These are phyloP conservation scores for Aspergillus melleus DNA, from an alignment of 2,329 filamentous ascomycete genomes.

Conservation along the genomic window DNA sequence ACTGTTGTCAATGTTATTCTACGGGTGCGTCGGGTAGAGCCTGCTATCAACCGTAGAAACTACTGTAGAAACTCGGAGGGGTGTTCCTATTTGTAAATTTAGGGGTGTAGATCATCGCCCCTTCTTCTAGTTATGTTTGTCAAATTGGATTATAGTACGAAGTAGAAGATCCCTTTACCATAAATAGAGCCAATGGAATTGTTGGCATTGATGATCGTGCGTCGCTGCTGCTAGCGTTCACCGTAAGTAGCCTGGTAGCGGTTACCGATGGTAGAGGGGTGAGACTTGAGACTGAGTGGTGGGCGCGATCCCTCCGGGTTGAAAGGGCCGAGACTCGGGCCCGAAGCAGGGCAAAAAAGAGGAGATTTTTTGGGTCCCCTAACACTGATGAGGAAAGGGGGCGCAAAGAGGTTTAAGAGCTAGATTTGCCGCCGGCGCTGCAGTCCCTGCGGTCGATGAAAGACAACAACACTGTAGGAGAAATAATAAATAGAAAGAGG, in stretches of 20 bases:
- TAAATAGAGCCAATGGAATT: no score
- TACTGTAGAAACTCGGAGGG: no score
- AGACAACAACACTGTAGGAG: background rate
- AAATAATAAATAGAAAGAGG: background rate
- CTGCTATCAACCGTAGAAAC: no score
- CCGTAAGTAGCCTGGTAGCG: no score
- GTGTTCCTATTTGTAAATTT: no score
- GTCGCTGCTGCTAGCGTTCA: no score
- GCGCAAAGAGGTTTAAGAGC: background rate
- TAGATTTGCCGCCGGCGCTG: background rate
- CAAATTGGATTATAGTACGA: no score
- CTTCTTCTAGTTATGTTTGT: background rate
- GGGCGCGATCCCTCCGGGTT: background rate
- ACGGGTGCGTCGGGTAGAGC: background rate
- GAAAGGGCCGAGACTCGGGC: background rate
- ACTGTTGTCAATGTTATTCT: no score
- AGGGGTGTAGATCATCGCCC: background rate
- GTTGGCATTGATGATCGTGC: no score
- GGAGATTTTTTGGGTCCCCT: background rate
- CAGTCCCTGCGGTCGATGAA: background rate
- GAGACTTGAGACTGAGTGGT: no score
- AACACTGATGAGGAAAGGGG: conserved; percentile 2
- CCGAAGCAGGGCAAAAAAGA: background rate
- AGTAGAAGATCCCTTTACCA: no score
- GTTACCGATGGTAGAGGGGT: no score